A percentile compares a stretch with the other conserved stretches of the same genome.
phyloP scores from a whole-genome alignment of 768 basidiomycete species.

The Lactarius vividus region DNA sequence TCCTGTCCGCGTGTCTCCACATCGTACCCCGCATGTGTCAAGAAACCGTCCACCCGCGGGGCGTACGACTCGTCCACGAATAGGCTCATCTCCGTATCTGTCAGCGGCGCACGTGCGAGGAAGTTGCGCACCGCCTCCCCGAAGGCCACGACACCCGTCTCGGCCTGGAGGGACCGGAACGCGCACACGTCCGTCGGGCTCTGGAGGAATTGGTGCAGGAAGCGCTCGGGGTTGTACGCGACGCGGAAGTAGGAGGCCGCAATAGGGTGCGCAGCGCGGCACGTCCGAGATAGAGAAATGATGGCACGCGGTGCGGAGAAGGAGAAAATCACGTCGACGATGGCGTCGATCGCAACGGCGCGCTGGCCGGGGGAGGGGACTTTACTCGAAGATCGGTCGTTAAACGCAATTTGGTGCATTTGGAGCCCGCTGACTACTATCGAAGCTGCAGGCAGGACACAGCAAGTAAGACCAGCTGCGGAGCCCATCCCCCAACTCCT shows the following conservation, averaged over 20 bases:
- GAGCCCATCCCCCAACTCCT: neutral
- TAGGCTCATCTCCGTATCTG: constrained; percentile 6
- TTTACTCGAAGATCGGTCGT: neutral
- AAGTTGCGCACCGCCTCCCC: constrained; percentile 18
- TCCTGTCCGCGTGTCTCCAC: neutral
- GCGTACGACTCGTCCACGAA: constrained; percentile 10
- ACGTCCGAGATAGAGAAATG: constrained; percentile 16
- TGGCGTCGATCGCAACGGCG: constrained; percentile 42
- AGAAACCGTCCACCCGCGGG: constrained; percentile 1
- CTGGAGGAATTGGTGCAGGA: constrained; percentile 12
- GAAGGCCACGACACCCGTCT: constrained; percentile 6
- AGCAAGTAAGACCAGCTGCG: neutral
- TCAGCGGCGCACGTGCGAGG: constrained; percentile 1
- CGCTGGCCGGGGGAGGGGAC: constrained; percentile 67
- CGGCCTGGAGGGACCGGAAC: constrained; percentile 17
- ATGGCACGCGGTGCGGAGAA: constrained; percentile 55
- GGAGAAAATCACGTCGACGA: constrained; percentile 46
- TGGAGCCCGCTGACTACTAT: neutral
- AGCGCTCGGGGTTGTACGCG: constrained; percentile 19
- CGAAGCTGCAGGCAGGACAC: neutral
- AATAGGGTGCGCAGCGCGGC: constrained; percentile 17
- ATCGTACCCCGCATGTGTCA: constrained; percentile 8
- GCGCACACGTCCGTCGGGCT: neutral
- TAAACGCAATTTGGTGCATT: neutral
- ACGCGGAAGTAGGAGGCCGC: constrained; percentile 23